Conservation (phyloP, 208 protist genomes). For the Herpetomonas muscarum region DNA sequence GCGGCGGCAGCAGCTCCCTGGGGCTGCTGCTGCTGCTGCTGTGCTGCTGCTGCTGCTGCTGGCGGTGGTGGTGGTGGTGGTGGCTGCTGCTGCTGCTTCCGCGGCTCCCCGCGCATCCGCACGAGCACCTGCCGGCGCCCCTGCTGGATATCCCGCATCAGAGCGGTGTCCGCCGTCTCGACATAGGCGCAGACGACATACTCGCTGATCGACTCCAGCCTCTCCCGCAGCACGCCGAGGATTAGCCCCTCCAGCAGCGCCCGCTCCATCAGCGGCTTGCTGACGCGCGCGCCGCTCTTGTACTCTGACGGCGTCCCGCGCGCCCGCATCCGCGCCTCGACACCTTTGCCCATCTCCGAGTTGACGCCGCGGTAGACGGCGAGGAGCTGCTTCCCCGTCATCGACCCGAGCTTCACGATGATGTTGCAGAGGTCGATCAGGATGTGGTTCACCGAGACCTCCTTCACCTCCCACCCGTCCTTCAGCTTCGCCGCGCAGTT, state of each 20-base stretch:
- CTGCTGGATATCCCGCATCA: constrained; percentile 34
- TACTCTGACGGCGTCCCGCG: constrained; percentile 80
- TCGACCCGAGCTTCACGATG: constrained; percentile 50
- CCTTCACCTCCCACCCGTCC: constrained; percentile 47
- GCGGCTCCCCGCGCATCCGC: constrained; percentile 32
- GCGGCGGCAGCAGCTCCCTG: background rate
- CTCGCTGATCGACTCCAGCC: constrained; percentile 67
- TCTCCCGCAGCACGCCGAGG: constrained; percentile 64
- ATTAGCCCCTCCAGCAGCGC: constrained; percentile 65
- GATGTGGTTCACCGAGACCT: constrained; percentile 37
- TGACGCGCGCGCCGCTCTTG: constrained; percentile 53
- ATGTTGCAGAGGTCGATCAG: constrained; percentile 67
- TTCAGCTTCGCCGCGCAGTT: constrained; percentile 72
- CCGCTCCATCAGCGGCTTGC: constrained; percentile 58
- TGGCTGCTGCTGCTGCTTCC: background rate
- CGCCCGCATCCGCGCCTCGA: constrained; percentile 71
- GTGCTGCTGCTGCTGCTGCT: background rate
- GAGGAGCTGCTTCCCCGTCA: constrained; percentile 80
- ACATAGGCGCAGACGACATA: constrained; percentile 67
- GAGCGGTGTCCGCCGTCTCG: constrained; percentile 40
- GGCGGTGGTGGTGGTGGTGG: background rate
- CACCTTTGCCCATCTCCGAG: constrained; percentile 63
- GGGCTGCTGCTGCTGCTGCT: background rate
- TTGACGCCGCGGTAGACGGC: constrained; percentile 67
- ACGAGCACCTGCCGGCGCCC: constrained; percentile 25